A percentile compares a stretch with the other conserved stretches of the same genome.
Evolutionary conservation across 768 basidiomycete genomes (phyloP).

Genomic region (Amanita muscaria): DNA sequence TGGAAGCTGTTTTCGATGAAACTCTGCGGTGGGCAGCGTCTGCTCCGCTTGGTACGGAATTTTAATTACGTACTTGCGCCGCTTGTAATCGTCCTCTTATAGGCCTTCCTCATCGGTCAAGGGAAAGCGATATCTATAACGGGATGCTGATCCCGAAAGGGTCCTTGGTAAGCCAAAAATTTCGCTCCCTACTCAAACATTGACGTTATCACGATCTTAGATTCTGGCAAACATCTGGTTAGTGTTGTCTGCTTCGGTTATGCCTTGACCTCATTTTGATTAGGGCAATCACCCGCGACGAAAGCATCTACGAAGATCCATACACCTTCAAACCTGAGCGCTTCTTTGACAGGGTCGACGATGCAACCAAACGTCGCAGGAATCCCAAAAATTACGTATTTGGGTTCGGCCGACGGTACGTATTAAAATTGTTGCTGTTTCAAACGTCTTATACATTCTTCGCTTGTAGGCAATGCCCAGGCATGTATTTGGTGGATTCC

Average conservation of each 20-base stretch:
- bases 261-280: not conserved
- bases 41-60: conserved; percentile 45
- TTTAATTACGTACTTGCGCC: not conserved
- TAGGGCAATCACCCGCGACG: conserved; percentile 44
- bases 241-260: conserved; percentile 6
- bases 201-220: no score
- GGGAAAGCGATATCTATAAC: conserved; percentile 55
- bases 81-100: conserved; percentile 3
- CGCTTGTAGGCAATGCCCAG: conserved; percentile 48
- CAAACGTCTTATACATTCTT: not conserved
- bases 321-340: conserved; percentile 46
- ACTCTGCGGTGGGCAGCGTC: conserved; percentile 46
- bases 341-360: conserved; percentile 29
- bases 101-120: conserved; percentile 59
- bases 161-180: conserved; percentile 35
- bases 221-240: conserved; percentile 60
- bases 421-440: not conserved
- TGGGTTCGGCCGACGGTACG: conserved; percentile 34
- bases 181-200: no score
- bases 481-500: conserved; percentile 51
- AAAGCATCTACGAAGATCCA: conserved; percentile 40
- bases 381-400: conserved; percentile 29
- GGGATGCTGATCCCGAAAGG: conserved; percentile 56
- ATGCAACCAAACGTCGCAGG: conserved; percentile 17
- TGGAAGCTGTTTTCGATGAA: conserved; percentile 50